Conservation (phyloP, 176 grass and related monocot species). For the Alopecurus myosuroides region DNA sequence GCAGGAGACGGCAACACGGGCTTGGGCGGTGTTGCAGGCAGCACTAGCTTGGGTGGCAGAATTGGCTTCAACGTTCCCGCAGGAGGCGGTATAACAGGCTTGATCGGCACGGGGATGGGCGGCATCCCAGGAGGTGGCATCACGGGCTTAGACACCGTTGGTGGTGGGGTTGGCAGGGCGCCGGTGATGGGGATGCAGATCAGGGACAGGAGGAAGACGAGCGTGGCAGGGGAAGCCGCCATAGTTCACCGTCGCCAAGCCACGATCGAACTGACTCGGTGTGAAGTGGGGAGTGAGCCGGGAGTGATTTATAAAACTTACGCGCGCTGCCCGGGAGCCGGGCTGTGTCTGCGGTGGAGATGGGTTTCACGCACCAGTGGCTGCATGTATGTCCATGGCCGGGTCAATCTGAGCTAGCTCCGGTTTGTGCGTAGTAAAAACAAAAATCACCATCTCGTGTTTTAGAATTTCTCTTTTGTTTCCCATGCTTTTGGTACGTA, state of each 20-base stretch:
- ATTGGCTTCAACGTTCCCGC: too few species aligned
- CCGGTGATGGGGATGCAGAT: constrained; percentile 4
- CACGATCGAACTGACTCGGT: not conserved
- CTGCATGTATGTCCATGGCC: not conserved
- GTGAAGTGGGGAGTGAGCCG: not conserved
- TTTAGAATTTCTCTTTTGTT: too few species aligned
- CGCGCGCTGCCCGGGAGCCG: not conserved
- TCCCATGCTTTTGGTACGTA: too few species aligned
- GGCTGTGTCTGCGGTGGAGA: not conserved
- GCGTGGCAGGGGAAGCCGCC: not conserved
- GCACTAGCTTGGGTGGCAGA: not conserved
- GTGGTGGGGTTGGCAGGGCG: not conserved
- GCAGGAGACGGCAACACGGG: not conserved
- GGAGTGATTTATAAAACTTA: not conserved
- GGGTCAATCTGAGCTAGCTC: not conserved
- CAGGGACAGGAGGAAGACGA: constrained; percentile 1
- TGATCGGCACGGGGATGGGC: too few species aligned
- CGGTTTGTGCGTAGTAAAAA: not conserved
- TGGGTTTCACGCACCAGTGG: not conserved
- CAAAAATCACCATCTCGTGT: too few species aligned
- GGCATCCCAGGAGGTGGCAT: not conserved
- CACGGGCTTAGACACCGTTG: not conserved
- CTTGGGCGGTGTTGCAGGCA: not conserved
- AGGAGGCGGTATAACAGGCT: not conserved
- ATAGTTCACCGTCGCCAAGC: not conserved